Evolutionary conservation across 768 basidiomycete genomes (phyloP), one percentile per base, ranked within the genome.

Genomic region (Sistotremastrum niveocremeum): DNA sequence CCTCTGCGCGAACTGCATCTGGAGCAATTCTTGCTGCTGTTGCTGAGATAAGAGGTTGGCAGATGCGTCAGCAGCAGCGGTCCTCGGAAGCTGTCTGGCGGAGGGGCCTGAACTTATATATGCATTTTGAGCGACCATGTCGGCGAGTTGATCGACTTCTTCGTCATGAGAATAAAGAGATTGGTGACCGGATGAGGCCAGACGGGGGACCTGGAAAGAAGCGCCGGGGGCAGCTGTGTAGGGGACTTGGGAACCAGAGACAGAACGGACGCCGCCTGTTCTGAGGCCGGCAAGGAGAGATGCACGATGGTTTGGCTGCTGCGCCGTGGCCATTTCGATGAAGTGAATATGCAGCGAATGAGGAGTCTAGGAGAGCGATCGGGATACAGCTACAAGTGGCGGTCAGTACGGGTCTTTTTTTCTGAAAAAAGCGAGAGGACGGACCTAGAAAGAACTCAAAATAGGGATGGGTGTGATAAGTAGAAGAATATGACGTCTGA

Each of bases 241-340:
- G 37, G 84, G 82, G 12, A 75, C 62, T 42, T 63, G 59, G 47
- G 62, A 43, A 28, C 57, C 61, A 47, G 84, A 83, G 39, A 71
- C 57, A n/a, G 86, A 79, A 55, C 87, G 82, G 49, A 90, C 88
- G 42, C 87, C 87, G 60, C 87, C 88, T 45, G 87, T 90, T 60
- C 87, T 83, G 58, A 90, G 84, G 55, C 84, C 85, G 49, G 81
- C 72, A 62, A 90, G 84, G 58, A 90, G 85, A 51, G 84, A 84
- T 43, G 88, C 85, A 56, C 87, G 84, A 51, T 69, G 65, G 61
- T 71, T 79, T 55, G 72, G 58, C 43, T 60, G 59, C 33, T 56
- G 61, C 47, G 67, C 53, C 41, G 71, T 61, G 45, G 72, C 62
- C 71, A 74, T 73, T 50, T 51, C 39, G 51, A 46, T 48, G 45